Conservation (phyloP, 2,329 filamentous ascomycete genomes). For the Nemania sp. region DNA sequence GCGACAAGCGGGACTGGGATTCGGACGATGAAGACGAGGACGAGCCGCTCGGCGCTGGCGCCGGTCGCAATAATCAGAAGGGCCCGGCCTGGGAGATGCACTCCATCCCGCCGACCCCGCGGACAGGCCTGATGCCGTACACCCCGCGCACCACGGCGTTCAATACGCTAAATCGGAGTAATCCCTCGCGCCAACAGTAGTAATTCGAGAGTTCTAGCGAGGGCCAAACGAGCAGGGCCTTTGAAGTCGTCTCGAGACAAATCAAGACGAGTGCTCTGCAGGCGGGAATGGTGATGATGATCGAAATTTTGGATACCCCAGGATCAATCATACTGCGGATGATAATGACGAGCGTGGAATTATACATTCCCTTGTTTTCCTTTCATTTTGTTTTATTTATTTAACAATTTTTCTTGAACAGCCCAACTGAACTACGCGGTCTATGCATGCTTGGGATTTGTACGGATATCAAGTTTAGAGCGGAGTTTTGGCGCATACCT, state of each 20-base stretch:
- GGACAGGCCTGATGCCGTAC: slow-evolving; percentile 49
- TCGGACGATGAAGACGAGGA: slow-evolving; percentile 43
- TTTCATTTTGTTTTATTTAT: neutral
- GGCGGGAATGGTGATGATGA: slow-evolving; percentile 5
- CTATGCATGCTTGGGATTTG: slow-evolving; percentile 3
- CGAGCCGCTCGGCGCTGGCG: slow-evolving; percentile 36
- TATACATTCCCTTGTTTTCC: neutral
- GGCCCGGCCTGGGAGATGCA: slow-evolving; percentile 62
- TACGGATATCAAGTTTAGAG: slow-evolving; percentile 7
- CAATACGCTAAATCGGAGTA: slow-evolving; percentile 61
- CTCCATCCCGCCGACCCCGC: slow-evolving; percentile 47
- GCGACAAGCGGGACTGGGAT: slow-evolving; percentile 52
- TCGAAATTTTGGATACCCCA: slow-evolving; percentile 15
- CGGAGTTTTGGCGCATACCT: slow-evolving; percentile 23
- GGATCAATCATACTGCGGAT: neutral
- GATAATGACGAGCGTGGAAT: slow-evolving; percentile 10
- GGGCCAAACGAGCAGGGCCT: neutral
- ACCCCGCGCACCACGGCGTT: slow-evolving; percentile 71
- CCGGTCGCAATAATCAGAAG: slow-evolving; percentile 41
- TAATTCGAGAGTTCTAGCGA: neutral
- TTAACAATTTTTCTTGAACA: neutral
- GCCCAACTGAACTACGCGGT: no score
- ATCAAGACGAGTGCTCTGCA: no score
- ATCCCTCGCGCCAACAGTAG: slow-evolving; percentile 52
- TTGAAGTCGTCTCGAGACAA: no score